phyloP scores from a whole-genome alignment of 805 yeast species.

The Wickerhamomyces hampshirensis region DNA sequence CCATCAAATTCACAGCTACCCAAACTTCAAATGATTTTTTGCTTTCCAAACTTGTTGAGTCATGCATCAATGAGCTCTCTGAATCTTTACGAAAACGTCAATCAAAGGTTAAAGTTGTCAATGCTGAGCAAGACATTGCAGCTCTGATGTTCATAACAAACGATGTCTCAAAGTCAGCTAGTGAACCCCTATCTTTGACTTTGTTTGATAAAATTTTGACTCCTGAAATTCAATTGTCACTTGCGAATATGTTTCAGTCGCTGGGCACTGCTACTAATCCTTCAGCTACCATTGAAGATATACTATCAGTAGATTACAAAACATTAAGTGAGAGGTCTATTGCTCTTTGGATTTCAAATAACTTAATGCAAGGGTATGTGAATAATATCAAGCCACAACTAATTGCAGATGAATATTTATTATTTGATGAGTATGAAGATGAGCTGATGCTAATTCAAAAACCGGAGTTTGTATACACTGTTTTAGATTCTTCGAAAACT shows the following conservation, averaged over 20 bases:
- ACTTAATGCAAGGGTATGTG: constrained; percentile 24
- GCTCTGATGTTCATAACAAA: constrained; percentile 20
- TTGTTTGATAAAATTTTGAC: constrained; percentile 22
- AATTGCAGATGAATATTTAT: constrained; percentile 25
- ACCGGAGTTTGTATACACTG: constrained; percentile 25
- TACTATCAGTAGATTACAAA: constrained; percentile 18
- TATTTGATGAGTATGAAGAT: constrained; percentile 23
- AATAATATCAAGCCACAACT: constrained; percentile 9
- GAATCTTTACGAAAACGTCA: constrained; percentile 13
- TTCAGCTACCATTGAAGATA: constrained; percentile 16
- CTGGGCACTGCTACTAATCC: constrained; percentile 20
- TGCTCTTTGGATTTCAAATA: constrained; percentile 36
- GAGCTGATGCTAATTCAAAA: constrained; percentile 11
- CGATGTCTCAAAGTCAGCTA: constrained; percentile 5
- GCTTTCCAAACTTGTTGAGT: constrained; percentile 11
- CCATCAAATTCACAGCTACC: constrained; percentile 16
- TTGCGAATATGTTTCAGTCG: constrained; percentile 16
- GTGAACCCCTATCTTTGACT: constrained; percentile 8
- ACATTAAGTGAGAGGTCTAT: constrained; percentile 20
- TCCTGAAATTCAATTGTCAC: constrained; percentile 15
- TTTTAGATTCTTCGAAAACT: constrained; percentile 38
- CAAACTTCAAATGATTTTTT: constrained; percentile 9
- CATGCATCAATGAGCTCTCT: constrained; percentile 18
- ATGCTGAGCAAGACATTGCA: constrained; percentile 4
- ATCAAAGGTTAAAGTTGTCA: constrained; percentile 8